Evolutionary conservation across 2,329 filamentous ascomycete genomes (phyloP), one percentile per base, ranked within the genome.

Genomic region (Penicillium frequentans): DNA sequence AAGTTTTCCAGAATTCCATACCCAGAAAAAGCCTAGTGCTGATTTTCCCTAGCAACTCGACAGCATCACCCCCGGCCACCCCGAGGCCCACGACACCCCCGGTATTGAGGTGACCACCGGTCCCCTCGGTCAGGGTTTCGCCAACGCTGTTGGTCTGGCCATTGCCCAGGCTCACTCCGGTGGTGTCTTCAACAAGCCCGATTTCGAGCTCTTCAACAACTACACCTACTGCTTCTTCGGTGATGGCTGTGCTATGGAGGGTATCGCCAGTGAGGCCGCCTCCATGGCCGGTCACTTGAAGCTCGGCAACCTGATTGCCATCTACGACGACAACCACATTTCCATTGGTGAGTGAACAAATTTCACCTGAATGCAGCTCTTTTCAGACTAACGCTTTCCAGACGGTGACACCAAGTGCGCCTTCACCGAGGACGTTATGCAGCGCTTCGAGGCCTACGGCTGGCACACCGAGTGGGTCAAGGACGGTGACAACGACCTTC

Each of bases 261-360:
- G 95, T 84, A 85, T 99, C 82, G 91, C 95, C 67, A 86, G 86
- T 74, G 95, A 99, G 84, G 93, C 95, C 71, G 91, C 85, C 68
- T 96, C 92, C 60, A 85, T 92, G 68, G 95, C 95, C 68, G 95
- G 95, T 74, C 95, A 99, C 83, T 85, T 98, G 78, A 90, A 98
- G 85, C 87, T 99, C 65, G 95, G 93, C 75, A 99, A 98, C 85
- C 84, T 99, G 73, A 98, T 98, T 79, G 87, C 86, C 79, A 85
- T 99, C 80, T 99, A 93, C 79, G 95, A 99, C 75, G 95, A 99
- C 84, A 99, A 99, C 86, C 90, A 96, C 79, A 98, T 99, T 75
- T 96, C 86, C 66, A 88, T 88, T 70, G 85, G 86, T 87, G 74
- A 74, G 83, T 19, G 31, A 19, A 3, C 29, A 19, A 23, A 31